Base-by-base conservation (phyloP, 1,139 yeast genomes). In the Yamadazyma pseudoaaseri region DNA sequence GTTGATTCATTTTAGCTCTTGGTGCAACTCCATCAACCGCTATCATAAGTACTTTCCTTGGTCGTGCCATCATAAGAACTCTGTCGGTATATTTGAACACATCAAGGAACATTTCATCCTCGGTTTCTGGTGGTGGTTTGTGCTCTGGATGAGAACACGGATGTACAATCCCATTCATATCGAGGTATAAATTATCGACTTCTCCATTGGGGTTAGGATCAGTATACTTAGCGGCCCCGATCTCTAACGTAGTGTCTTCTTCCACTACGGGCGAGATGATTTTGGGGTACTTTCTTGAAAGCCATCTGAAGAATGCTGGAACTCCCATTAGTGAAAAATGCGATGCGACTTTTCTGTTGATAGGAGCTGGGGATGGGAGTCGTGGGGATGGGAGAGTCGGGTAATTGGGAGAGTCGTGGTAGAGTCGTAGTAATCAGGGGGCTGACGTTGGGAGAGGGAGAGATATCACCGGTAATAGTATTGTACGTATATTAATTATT, bases 11-110 rank as follows among this genome's bases (percentile, higher is more conserved):
- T 60, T 92, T 92, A 28, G 98, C 98, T 52, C 98, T 71, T 15
- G 99, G 99, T 1, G 98, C 98, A 31, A 94, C 98, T 41, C 98
- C 99, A 66, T 94, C 99, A 33, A 94, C 95, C 1, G 98, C 97
- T 60, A 94, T 90, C 77, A 82, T 80, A 39, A 94, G 70, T 26
- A 94, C 80, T 55, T 90, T 89, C 37, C 98, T 69, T 0, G 99
- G 99, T 49, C 97, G 72, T 0, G 96, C 96, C 94, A 90, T 86
- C 66, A 81, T 79, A 37, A 90, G 64, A 7, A 90, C 96, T 35
- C 96, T 70, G 48, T 90, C 94, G 0, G 97, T 90, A 53, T 90
- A 90, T 44, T 78, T 81, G 62, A 90, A 90, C 23, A 90, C 81
- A 35, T 89, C 97, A 44, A 87, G 62, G 64, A 90, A 81, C 97